Base-by-base conservation (phyloP, 2,329 filamentous ascomycete species). In the Clarireedia monteithiana region DNA sequence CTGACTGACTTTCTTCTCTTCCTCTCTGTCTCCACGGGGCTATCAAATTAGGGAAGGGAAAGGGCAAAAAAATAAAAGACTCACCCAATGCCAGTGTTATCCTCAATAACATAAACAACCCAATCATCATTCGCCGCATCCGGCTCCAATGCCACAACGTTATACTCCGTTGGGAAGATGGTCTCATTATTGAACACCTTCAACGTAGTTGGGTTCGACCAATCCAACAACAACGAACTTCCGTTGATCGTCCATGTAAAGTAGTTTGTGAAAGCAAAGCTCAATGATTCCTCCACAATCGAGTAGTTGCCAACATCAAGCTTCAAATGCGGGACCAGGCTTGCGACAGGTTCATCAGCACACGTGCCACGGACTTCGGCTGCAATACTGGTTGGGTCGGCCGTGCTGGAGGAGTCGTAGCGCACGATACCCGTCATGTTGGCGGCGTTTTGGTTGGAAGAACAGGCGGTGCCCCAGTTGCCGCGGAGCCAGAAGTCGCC, bases 401-500 rank as follows among this genome's bases (percentile, higher is more conserved):
- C 60, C 20, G 67, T 69, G 42, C 69, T 68, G 40, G 59, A 66
- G 17, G 69, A 62, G 6, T 74, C 60, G 15, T 75, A 76, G 57
- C 72, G 71, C 48, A 76, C 66, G 10, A 75, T 62, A 67, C 66
- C 59, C 49, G 69, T 67, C 70, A 73, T 58, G 65, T 71, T 69
- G 1, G 71, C 72, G 61, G 85, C 73, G 48, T 84, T 75, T 5
- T 72, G 63, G 47, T 85, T 76, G 46, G 86, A 73, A 2, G 77
- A 79, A 0, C 84, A 86, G 1, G 81, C 63, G 3, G 77, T 80
- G 49, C 74, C 56, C 63, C 63, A 66, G 2, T 68, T 70, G 56
- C 76, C 74, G 52, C 79, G 75, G 2, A 79, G 74, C 63, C 84
- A 84, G 66, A 80, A 85, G 55, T 79, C 73, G 10, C 73, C 80